Conservation (phyloP, 306 rosid genomes). For the Acacia melanoxylon region DNA sequence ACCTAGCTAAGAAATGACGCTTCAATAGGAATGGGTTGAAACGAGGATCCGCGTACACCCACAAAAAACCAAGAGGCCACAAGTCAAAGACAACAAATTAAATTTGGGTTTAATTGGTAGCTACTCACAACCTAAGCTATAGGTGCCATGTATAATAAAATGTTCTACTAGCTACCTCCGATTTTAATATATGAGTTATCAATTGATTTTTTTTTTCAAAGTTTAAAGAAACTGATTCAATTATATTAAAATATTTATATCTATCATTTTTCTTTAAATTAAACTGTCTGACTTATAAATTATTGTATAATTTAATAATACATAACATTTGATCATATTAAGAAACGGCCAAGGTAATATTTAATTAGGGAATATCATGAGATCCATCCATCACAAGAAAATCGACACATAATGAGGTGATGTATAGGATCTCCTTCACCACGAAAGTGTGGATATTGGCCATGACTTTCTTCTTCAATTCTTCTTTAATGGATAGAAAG, state of each 20-base stretch:
- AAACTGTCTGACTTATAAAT: no score
- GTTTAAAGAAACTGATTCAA: no score
- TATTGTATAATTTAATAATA: no score
- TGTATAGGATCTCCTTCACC: neutral
- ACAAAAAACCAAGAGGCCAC: constrained; percentile 39
- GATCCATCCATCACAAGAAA: constrained; percentile 9
- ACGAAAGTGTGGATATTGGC: constrained; percentile 8
- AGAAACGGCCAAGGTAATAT: neutral
- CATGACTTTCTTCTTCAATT: neutral
- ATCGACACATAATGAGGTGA: constrained; percentile 20
- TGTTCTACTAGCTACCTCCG: no score
- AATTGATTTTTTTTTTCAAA: no score
- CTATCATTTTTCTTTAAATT: no score
- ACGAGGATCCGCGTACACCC: constrained; percentile 32
- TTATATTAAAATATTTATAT: no score
- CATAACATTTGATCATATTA: no score
- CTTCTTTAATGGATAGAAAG: neutral
- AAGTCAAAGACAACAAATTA: constrained; percentile 51
- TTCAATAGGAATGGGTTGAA: neutral
- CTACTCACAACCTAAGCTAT: constrained; percentile 30
- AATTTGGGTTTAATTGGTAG: constrained; percentile 36
- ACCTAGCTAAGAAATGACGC: neutral
- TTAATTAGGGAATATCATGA: constrained; percentile 20
- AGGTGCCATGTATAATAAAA: constrained; percentile 18
- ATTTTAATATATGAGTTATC: no score